Percentiles rank a stretch among this genome's conserved stretches.
Conservation (phyloP, 441 rosid genomes). For the Viola pubescens region DNA sequence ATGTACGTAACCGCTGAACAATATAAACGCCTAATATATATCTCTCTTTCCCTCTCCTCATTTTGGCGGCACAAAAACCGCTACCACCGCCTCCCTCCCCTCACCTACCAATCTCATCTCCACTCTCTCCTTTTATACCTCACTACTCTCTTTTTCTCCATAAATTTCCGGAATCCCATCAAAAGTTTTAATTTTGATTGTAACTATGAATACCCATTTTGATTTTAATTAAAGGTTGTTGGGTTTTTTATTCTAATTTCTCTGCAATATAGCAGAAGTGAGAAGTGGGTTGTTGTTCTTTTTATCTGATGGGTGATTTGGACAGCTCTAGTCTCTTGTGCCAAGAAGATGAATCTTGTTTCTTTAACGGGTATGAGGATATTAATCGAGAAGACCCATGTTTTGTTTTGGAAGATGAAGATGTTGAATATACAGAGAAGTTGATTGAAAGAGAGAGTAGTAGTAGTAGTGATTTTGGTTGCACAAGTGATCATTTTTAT, state of each 20-base stretch:
- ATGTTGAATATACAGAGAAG: slow-evolving; percentile 35
- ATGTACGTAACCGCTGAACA: slow-evolving; percentile 35
- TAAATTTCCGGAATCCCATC: slow-evolving; percentile 13
- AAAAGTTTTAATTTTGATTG: no score
- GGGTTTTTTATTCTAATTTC: background rate
- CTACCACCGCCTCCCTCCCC: slow-evolving; percentile 29
- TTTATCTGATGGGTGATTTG: slow-evolving; percentile 25
- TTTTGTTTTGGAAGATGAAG: slow-evolving; percentile 31
- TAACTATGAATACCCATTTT: no score
- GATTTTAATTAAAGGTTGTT: background rate
- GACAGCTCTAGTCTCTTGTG: slow-evolving; percentile 51
- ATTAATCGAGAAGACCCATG: background rate
- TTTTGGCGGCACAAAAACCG: slow-evolving; percentile 91
- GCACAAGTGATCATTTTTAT: background rate
- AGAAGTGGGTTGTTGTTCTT: background rate
- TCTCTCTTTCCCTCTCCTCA: slow-evolving; percentile 34
- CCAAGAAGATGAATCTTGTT: slow-evolving; percentile 43
- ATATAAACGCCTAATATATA: slow-evolving; percentile 30
- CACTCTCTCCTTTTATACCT: no score
- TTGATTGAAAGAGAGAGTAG: slow-evolving; percentile 39
- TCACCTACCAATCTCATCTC: slow-evolving; percentile 2
- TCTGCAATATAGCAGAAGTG: no score
- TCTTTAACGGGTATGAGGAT: slow-evolving; percentile 20
- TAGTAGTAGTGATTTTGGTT: slow-evolving; percentile 15
- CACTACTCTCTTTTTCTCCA: no score